Evolutionary conservation across 129 eudicot genomes (phyloP).

Genomic region (Arctium minus): DNA sequence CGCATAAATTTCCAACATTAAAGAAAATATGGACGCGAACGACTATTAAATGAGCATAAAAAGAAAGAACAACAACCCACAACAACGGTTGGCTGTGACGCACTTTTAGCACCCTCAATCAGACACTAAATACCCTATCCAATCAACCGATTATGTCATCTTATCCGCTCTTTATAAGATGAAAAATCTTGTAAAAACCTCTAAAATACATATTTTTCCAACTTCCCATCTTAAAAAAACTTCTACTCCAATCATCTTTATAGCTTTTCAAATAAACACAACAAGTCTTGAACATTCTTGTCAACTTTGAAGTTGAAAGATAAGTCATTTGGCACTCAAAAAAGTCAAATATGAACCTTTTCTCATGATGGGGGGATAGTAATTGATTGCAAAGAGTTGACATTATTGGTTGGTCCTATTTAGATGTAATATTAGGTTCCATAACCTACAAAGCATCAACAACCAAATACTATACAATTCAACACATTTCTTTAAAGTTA

Average conservation of each 20-base stretch:
- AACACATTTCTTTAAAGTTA: neutral
- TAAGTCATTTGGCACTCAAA: neutral
- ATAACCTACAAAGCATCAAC: neutral
- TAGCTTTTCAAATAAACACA: neutral
- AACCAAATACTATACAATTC: neutral
- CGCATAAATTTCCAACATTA: neutral
- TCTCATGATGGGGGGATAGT: neutral
- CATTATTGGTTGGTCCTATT: slow-evolving; percentile 19
- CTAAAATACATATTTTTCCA: neutral
- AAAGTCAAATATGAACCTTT: slow-evolving; percentile 24
- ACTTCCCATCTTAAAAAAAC: neutral
- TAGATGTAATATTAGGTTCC: neutral
- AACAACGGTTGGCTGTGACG: neutral
- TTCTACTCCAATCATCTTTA: neutral
- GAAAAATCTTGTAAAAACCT: neutral
- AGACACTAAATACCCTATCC: neutral
- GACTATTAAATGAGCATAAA: neutral
- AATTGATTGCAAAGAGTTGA: slow-evolving; percentile 14
- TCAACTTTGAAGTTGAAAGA: slow-evolving; percentile 16
- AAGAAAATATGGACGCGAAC: neutral
- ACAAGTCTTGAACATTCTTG: slow-evolving; percentile 1
- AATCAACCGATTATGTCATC: neutral
- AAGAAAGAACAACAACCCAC: neutral
- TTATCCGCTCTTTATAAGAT: neutral
- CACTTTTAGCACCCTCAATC: no score